Evolutionary conservation across 2,329 filamentous ascomycete species (phyloP), one percentile per base, ranked within the genome.

Genomic region (Ciborinia camelliae): DNA sequence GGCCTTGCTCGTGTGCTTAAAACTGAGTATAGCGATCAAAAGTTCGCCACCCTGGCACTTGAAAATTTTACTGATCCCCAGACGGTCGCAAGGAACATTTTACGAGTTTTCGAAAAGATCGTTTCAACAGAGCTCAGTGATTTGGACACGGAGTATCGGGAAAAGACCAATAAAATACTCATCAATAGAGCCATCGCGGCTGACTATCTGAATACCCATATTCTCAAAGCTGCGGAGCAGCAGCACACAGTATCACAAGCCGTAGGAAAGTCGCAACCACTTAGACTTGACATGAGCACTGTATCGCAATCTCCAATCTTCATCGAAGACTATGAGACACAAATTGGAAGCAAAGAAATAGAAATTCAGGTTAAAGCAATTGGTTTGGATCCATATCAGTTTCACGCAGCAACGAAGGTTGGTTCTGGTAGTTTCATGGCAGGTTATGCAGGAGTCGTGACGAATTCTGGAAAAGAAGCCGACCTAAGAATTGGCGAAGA

Each of bases 61-160:
- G 12, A 41, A 23, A 32, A 32, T 10, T 14, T 10, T 3, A 23
- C 28, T 18, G 12, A 12, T n/a, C 9, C 30, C 12, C 28, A n/a
- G 14, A 35, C 28, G 28, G 7, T 23, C 35, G 9, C 51, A 37
- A 37, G 28, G 5, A 53, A 35, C 4, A 53, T 53, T 37, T 15
- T 48, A 12, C 12, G 45, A 48, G n/a, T 48, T 3, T 48, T 48
- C 28, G 51, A 35, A n/a, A 53, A 37, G n/a, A 9, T 37, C n/a
- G 9, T 53, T n/a, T 37, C 51, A 37, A 32, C 35, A n/a, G 72
- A 74, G 57, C 23, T 48, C 12, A 7, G 45, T 48, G 23, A 28
- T 15, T 48, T 28, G 45, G 23, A 48, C 26, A 15, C 18, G 28
- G 62, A 58, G 30, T 47, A 30, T 51, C 3, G 23, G 8, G 39